Evolutionary conservation across 2,329 filamentous ascomycete species (phyloP), one percentile per base, ranked within the genome.

Genomic region (Claviceps pazoutovae): DNA sequence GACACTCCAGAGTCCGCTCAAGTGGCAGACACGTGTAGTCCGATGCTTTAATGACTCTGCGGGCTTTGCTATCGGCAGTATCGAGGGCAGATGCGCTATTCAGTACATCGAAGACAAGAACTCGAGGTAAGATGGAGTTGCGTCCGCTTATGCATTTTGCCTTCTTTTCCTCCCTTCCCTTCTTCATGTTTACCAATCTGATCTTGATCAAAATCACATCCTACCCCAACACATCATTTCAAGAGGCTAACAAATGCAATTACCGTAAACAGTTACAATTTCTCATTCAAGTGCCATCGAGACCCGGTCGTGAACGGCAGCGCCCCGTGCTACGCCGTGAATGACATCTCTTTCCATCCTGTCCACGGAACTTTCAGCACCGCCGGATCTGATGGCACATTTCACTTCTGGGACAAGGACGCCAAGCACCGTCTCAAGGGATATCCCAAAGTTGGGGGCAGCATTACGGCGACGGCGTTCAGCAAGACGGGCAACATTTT

Each of bases 81-180:
- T 98, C 61, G 93, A 98, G 67, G 93, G 93, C 34, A 85, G 93
- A 52, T 98, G 93, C 66, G 93, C 93, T 1, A 98, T 98, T 57
- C 93, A 98, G 66, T 97, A 98, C 62, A 88, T 96, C 38, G 91
- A 98, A 62, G 93, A 98, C 44, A 96, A 96, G 69, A 89, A 98
- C 65, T 73, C 85, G 3, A 79, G 70, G 83, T 83, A 72, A 62
- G 74, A 62, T 26, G 14, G 14, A 16, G 16, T 39, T 4, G 16
- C n/a, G 9, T 4, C 3, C 9, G 4, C 30, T 34, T 4, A 34
- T 11, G 30, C 30, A 34, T 34, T 11, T 34, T 34, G 30, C 9
- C 9, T 11, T 34, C 30, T 34, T 34, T 34, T 11, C 1, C 30
- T 34, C 4, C 30, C 9, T 34, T 34, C 30, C 3, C 3, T 34